phyloP scores from a whole-genome alignment of 1,284 basidiomycete species.

The Cutaneotrichosporon cyanovorans region DNA sequence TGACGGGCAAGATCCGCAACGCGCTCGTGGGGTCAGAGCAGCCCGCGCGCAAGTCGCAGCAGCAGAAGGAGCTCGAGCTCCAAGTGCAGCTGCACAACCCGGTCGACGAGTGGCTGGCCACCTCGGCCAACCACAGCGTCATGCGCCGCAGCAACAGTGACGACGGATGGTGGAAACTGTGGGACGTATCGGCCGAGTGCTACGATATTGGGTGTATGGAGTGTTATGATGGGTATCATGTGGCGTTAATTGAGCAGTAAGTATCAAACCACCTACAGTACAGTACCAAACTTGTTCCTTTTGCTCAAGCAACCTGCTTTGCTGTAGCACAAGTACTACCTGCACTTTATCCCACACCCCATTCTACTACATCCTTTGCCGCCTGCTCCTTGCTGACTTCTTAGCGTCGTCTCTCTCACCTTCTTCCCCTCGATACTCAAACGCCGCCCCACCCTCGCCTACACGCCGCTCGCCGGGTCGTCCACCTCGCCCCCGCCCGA shows the following conservation, averaged over 20 bases:
- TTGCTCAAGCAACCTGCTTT: slow-evolving; percentile 3
- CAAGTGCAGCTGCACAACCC: slow-evolving; percentile 1
- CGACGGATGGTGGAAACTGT: slow-evolving; percentile 37
- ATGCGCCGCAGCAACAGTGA: slow-evolving; percentile 3
- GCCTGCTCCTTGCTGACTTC: no score
- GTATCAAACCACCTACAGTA: no score
- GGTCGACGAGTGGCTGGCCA: slow-evolving; percentile 21
- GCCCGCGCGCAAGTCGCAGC: background rate
- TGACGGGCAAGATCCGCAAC: slow-evolving; percentile 15
- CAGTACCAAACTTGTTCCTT: no score
- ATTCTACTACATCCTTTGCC: no score
- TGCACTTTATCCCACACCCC: no score
- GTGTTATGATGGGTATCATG: slow-evolving; percentile 39
- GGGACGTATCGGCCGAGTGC: slow-evolving; percentile 41
- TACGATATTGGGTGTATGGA: slow-evolving; percentile 43
- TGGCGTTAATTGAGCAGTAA: slow-evolving; percentile 43
- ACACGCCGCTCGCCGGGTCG: slow-evolving; percentile 5
- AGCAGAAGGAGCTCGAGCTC: background rate
- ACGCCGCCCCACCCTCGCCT: background rate
- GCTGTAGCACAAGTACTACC: no score
- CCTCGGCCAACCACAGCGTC: slow-evolving; percentile 5
- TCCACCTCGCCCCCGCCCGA: background rate
- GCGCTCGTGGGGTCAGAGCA: slow-evolving; percentile 14
- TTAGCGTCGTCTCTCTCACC: slow-evolving; percentile 36
- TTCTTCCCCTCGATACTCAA: slow-evolving; percentile 29